Conservation (phyloP, 2,329 filamentous ascomycete species). For the Cordyceps farinosa region DNA sequence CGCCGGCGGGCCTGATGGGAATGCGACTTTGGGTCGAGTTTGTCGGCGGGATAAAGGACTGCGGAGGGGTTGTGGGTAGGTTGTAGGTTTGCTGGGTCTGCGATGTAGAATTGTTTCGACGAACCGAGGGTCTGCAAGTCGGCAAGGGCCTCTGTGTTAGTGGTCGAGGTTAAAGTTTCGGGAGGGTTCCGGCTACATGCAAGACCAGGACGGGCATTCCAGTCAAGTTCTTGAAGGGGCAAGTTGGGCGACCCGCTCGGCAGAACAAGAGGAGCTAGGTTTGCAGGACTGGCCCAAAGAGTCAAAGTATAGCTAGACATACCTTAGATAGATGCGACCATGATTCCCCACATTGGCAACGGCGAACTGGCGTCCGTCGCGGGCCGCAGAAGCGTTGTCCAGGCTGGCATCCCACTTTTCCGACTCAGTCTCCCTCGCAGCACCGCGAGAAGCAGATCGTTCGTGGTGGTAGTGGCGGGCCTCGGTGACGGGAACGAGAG, state of each 20-base stretch:
- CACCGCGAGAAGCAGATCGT: slow-evolving; percentile 36
- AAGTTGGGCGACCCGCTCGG: background rate
- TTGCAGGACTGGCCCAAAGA: background rate
- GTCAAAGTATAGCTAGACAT: slow-evolving; percentile 31
- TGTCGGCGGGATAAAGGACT: slow-evolving; percentile 49
- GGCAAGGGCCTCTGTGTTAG: slow-evolving; percentile 5
- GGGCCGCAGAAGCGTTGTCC: slow-evolving; percentile 58
- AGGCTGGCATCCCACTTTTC: slow-evolving; percentile 55
- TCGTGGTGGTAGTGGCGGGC: slow-evolving; percentile 40
- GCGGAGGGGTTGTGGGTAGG: slow-evolving; percentile 59
- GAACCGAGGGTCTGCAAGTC: slow-evolving; percentile 53
- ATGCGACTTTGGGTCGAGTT: slow-evolving; percentile 24
- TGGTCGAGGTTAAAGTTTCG: slow-evolving; percentile 19
- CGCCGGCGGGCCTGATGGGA: slow-evolving; percentile 26
- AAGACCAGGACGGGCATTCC: slow-evolving; percentile 9
- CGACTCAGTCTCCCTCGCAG: slow-evolving; percentile 50
- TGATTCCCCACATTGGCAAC: slow-evolving; percentile 81
- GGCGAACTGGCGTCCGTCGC: slow-evolving; percentile 69
- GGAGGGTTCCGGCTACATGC: background rate
- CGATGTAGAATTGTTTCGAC: slow-evolving; percentile 48
- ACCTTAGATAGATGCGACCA: slow-evolving; percentile 79
- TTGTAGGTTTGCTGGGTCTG: slow-evolving; percentile 39
- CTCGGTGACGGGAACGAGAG: slow-evolving; percentile 46
- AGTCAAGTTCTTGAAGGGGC: background rate
- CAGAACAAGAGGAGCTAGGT: background rate